phyloP scores from a whole-genome alignment of 805 yeast genomes.

The Cyberlindnera misumaiensis region DNA sequence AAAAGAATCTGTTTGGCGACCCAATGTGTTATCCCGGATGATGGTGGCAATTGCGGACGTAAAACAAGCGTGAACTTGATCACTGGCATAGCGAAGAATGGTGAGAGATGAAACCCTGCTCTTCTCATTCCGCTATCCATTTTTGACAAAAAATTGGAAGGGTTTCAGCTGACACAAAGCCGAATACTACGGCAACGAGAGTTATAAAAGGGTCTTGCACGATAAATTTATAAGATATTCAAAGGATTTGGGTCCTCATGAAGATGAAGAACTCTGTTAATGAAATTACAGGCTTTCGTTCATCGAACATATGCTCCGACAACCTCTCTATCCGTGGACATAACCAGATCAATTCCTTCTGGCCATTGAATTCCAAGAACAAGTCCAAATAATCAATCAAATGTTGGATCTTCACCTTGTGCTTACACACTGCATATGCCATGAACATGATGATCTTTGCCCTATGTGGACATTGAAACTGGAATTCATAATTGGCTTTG shows the following conservation, averaged over 20 bases:
- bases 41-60: background rate
- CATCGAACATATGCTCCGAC: background rate
- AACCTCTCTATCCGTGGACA: background rate
- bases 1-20: background rate
- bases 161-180: too few species aligned
- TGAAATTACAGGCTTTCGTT: background rate
- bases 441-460: background rate
- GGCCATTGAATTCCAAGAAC: constrained; percentile 1
- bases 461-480: constrained; percentile 2
- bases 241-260: too few species aligned
- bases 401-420: background rate
- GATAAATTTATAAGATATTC: too few species aligned
- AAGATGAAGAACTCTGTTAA: too few species aligned
- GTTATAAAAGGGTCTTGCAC: too few species aligned
- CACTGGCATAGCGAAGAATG: background rate
- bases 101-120: too few species aligned
- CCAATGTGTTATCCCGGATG: background rate
- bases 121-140: too few species aligned
- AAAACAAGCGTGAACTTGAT: constrained; percentile 1
- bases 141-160: too few species aligned
- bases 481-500: background rate
- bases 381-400: constrained; percentile 3
- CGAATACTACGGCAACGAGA: too few species aligned
- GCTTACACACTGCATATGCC: background rate
- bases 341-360: constrained; percentile 2